These are phyloP conservation scores for Taiozyma sp. DNA, from an alignment of 1,139 yeast genomes.

Conservation along the genomic window DNA sequence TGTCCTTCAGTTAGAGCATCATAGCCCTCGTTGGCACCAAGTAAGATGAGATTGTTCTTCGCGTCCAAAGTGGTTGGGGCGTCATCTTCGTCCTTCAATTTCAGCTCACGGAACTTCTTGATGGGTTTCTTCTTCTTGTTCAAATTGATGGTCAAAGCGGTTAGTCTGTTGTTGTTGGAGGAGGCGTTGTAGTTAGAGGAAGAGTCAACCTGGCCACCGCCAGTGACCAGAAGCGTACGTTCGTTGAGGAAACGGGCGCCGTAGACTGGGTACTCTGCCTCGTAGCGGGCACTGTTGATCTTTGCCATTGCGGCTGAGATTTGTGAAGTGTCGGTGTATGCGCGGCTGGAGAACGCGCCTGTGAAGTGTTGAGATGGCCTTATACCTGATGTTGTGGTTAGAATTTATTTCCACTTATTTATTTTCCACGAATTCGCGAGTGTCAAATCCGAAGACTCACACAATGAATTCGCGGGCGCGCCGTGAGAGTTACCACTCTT, in stretches of 20 bases:
- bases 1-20: conserved; percentile 44
- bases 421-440: neutral
- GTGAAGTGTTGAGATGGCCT: neutral
- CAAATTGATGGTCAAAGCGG: conserved; percentile 57
- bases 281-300: conserved; percentile 28
- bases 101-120: conserved; percentile 64
- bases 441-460: neutral
- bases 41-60: conserved; percentile 45
- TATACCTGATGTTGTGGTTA: neutral
- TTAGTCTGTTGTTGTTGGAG: conserved; percentile 75
- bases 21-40: conserved; percentile 73
- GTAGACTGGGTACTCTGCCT: conserved; percentile 77
- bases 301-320: conserved; percentile 22
- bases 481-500: too few species aligned
- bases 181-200: conserved; percentile 40
- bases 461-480: neutral
- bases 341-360: neutral
- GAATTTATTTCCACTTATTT: neutral
- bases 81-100: conserved; percentile 58
- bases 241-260: conserved; percentile 70
- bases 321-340: neutral
- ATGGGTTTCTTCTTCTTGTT: conserved; percentile 41
- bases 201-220: conserved; percentile 54
- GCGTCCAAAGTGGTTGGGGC: conserved; percentile 70
- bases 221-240: conserved; percentile 65